phyloP scores from a whole-genome alignment of 257 asterid species.

The Scutellaria galericulata region DNA sequence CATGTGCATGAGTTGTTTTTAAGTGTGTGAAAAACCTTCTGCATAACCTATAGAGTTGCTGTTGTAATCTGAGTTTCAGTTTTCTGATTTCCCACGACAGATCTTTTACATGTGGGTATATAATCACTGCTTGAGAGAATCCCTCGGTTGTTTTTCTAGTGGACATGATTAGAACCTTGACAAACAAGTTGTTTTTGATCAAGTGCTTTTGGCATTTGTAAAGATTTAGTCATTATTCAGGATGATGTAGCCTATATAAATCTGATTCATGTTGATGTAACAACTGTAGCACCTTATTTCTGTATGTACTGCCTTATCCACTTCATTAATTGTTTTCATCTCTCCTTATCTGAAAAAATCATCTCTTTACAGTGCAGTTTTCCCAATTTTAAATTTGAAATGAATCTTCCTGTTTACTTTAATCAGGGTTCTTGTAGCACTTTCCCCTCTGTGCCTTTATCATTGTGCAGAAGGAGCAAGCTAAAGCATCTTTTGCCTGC shows the following conservation, averaged over 20 bases:
- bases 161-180: constrained; percentile 7
- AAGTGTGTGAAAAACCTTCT: neutral
- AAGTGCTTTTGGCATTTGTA: constrained; percentile 5
- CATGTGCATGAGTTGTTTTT: neutral
- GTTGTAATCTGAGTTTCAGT: neutral
- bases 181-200: constrained; percentile 5
- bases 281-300: neutral
- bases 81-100: neutral
- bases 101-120: neutral
- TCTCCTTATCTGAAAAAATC: constrained; percentile 23
- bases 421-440: constrained; percentile 49
- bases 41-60: neutral
- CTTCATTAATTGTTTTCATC: constrained; percentile 6
- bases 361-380: neutral
- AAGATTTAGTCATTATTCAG: constrained; percentile 2
- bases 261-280: constrained; percentile 5
- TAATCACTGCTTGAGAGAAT: neutral
- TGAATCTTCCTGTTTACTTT: constrained; percentile 23
- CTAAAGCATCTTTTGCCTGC: constrained; percentile 36
- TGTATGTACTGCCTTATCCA: constrained; percentile 1
- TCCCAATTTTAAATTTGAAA: neutral
- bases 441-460: constrained; percentile 47
- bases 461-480: constrained; percentile 48
- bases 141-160: neutral
- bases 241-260: neutral